These are phyloP conservation scores for Vitis hybrid DNA, from an alignment of 177 flowering plant genomes.

Conservation along the genomic window DNA sequence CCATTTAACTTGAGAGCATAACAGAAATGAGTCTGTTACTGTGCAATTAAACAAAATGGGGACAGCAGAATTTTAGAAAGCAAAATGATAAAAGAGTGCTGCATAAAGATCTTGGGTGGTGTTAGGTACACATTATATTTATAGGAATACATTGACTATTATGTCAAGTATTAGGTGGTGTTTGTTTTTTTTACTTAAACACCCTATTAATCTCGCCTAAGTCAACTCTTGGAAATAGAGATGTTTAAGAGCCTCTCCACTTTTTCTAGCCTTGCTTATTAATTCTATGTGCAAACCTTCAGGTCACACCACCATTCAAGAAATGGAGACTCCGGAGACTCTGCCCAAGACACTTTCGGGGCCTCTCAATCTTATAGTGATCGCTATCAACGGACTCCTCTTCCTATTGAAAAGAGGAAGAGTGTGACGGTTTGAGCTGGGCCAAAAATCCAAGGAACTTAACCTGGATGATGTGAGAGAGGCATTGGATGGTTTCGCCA, in stretches of 20 bases:
- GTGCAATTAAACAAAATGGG: too few relatives aligned
- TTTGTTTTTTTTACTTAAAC: neutral
- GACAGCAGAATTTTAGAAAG: neutral
- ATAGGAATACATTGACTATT: neutral
- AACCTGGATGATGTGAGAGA: too few relatives aligned
- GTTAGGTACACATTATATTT: neutral
- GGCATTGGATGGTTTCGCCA: too few relatives aligned
- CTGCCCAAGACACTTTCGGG: neutral
- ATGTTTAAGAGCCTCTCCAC: neutral
- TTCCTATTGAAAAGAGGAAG: conserved; percentile 12
- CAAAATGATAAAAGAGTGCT: neutral
- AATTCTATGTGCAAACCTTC: conserved; percentile 6
- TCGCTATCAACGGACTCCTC: conserved; percentile 10
- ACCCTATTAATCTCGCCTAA: neutral
- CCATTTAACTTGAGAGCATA: neutral
- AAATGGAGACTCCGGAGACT: conserved; percentile 15
- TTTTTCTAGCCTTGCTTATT: neutral
- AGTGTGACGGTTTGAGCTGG: conserved; percentile 8
- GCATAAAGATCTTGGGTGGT: neutral
- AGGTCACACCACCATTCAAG: conserved; percentile 21
- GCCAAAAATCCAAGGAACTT: too few relatives aligned
- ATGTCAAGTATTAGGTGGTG: neutral
- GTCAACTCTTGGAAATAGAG: neutral
- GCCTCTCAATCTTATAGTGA: conserved; percentile 16
- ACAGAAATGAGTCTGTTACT: too few relatives aligned